phyloP scores from a whole-genome alignment of 2,329 filamentous ascomycete genomes.

The Colletotrichum tamarilloi region DNA sequence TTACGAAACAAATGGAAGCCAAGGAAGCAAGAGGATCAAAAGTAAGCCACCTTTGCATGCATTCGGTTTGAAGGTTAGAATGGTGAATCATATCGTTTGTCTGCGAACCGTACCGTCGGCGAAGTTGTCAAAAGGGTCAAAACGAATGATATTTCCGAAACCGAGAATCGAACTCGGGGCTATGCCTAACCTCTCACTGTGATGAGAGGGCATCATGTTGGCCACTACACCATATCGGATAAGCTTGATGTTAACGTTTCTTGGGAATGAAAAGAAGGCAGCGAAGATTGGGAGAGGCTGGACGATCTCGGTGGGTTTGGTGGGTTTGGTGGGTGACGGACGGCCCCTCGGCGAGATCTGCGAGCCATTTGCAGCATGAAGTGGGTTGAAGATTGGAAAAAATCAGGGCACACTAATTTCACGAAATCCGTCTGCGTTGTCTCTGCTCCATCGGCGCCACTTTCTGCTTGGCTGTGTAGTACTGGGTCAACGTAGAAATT shows the following conservation, averaged over 20 bases:
- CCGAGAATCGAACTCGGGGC: conserved; percentile 34
- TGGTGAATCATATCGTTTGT: no score
- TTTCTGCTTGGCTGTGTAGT: not conserved
- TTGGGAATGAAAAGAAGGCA: not conserved
- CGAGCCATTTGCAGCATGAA: not conserved
- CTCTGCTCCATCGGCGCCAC: not conserved
- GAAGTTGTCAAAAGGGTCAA: not conserved
- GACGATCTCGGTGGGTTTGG: not conserved
- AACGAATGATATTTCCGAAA: conserved; percentile 2
- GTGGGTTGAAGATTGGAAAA: not conserved
- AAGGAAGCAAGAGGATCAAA: no score
- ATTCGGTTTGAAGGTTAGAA: no score
- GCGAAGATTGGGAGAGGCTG: no score
- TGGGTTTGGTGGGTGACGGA: not conserved
- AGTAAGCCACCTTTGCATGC: no score
- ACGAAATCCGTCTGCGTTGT: not conserved
- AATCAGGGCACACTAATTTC: not conserved
- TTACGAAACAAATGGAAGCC: no score
- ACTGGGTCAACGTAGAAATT: not conserved
- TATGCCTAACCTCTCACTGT: conserved; percentile 24
- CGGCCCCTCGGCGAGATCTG: not conserved
- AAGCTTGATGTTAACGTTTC: fast-evolving
- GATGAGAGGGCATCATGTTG: conserved; percentile 33
- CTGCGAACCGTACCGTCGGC: no score
- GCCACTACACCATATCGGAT: conserved; percentile 35